phyloP scores from a whole-genome alignment of 2,329 filamentous ascomycete species.

The Geosmithia putterillii region DNA sequence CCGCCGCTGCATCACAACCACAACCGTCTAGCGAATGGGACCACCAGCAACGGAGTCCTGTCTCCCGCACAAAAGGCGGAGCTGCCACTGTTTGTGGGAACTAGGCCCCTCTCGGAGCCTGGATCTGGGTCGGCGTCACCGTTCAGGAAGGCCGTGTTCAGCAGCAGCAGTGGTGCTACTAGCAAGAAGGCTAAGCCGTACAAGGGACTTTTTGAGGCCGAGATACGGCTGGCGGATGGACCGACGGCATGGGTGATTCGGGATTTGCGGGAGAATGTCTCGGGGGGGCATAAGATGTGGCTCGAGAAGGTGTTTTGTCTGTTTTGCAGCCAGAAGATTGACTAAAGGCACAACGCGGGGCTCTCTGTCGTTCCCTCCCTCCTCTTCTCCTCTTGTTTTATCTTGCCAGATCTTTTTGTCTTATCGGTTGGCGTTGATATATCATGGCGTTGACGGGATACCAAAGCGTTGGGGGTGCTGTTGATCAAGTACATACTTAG shows the following conservation, averaged over 20 bases:
- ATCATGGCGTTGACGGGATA: no score
- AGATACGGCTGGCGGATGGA: slow-evolving; percentile 31
- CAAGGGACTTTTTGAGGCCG: slow-evolving; percentile 37
- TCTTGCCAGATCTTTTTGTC: background rate
- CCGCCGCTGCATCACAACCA: no score
- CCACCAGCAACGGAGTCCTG: background rate
- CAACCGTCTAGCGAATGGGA: no score
- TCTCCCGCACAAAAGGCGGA: background rate
- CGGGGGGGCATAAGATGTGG: slow-evolving; percentile 39
- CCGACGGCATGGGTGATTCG: slow-evolving; percentile 37
- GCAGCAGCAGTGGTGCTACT: no score
- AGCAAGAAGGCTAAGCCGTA: slow-evolving; percentile 19
- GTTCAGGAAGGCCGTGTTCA: slow-evolving; percentile 1
- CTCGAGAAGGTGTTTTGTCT: slow-evolving; percentile 36
- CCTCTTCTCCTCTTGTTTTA: background rate
- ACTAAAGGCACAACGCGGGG: slow-evolving; percentile 18
- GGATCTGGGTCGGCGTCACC: background rate
- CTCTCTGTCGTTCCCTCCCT: background rate
- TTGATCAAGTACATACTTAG: no score
- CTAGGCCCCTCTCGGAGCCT: background rate
- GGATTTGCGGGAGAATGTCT: slow-evolving; percentile 34
- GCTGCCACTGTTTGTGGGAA: background rate
- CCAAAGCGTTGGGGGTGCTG: no score
- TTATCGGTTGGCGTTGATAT: no score
- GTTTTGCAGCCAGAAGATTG: slow-evolving; percentile 33